Base-by-base conservation (phyloP, 179 eudicot species). In the Heliamphora pulchella region DNA sequence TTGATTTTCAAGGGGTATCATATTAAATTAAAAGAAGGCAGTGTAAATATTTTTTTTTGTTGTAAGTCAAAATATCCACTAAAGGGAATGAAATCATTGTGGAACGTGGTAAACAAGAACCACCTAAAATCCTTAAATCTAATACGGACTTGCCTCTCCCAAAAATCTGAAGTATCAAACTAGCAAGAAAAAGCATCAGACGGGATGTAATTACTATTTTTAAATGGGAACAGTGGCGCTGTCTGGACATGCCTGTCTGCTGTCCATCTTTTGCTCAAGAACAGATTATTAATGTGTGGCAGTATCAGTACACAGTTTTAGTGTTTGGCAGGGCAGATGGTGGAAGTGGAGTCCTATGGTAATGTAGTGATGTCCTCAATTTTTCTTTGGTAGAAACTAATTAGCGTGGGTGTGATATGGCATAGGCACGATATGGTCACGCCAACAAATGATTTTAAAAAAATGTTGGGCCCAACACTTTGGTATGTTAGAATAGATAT, bases 261-360 rank as follows among this genome's bases (percentile, higher is more conserved):
- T 48, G 20, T 3, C 39, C 39, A 20, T 57, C n/a, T 4, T 76
- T 44, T 9, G 18, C 53, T 43, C 44, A 46, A 41, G 18, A 44
- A 69, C 17, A 69, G 53, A 69, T 44, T 2, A 69, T 69, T 73
- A 48, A 15, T 48, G 47, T 8, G 57, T 48, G 41, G 18, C 74
- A 17, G 14, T 70, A 44, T 9, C 55, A 47, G 8, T 71, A 7
- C 8, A 47, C 8, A 46, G 6, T 8, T n/a, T 18, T 8, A 47
- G 31, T 22, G 22, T 71, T 47, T 48, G 31, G 57, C 54, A 18
- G 57, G 74, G 18, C n/a, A 55, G 74, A 69, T 71, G 57, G 57
- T 20, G 22, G 74, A 47, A 71, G 48, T 71, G 74, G 74, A 71
- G 74, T 48, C 51, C 3, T 71, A 73, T 6, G 53, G 20, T 53